Percentiles rank a stretch among this genome's conserved stretches.
Evolutionary conservation across 257 asterid genomes (phyloP).

Genomic region (Thymus quinquecostatus): DNA sequence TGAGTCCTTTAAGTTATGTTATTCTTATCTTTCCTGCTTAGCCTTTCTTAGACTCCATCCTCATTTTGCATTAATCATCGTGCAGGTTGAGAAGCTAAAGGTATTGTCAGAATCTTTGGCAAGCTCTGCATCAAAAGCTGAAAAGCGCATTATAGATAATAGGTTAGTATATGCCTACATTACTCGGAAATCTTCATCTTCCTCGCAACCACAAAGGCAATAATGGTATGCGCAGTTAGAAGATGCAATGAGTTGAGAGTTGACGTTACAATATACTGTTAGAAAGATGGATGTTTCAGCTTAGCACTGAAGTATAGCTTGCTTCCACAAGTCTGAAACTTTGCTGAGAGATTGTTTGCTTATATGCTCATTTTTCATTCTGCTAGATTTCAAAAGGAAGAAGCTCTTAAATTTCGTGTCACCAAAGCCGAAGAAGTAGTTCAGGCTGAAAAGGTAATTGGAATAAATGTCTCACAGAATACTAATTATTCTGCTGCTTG

Average conservation of each 20-base stretch:
- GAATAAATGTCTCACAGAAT: background rate
- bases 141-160: constrained; percentile 73
- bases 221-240: background rate
- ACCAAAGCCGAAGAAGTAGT: constrained; percentile 68
- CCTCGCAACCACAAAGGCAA: constrained; percentile 11
- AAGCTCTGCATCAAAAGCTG: constrained; percentile 76
- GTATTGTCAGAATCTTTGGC: constrained; percentile 85
- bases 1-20: constrained; percentile 5
- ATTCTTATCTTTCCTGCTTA: background rate
- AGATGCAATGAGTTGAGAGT: too few species aligned
- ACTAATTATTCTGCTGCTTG: background rate
- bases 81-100: constrained; percentile 88
- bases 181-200: constrained; percentile 24
- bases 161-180: constrained; percentile 52
- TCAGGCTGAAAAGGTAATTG: constrained; percentile 69
- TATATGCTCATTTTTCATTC: constrained; percentile 28
- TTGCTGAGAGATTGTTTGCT: constrained; percentile 13
- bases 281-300: constrained; percentile 15
- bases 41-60: background rate
- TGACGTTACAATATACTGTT: constrained; percentile 11
- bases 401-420: constrained; percentile 74
- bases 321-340: constrained; percentile 7
- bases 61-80: constrained; percentile 24
- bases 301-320: constrained; percentile 13
- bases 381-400: constrained; percentile 77